phyloP scores from a whole-genome alignment of 2,329 filamentous ascomycete genomes.

The Alternaria viburni region DNA sequence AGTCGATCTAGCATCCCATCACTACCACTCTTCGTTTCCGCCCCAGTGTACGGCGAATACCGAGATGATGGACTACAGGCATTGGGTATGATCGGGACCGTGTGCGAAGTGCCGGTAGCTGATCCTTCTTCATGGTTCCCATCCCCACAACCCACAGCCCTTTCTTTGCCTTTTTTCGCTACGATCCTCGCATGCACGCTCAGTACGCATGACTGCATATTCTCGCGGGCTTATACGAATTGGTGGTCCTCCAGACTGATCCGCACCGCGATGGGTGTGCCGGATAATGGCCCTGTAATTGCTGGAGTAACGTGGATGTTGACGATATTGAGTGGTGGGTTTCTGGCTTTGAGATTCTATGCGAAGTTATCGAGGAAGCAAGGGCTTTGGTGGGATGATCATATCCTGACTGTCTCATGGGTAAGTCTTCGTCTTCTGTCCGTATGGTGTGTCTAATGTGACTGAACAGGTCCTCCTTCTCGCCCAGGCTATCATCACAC shows the following conservation, averaged over 20 bases:
- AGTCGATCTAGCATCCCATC: conserved; percentile 1
- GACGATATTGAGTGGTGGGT: conserved; percentile 25
- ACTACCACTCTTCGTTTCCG: background rate
- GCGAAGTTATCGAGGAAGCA: conserved; percentile 34
- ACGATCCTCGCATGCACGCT: background rate
- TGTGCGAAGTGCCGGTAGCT: background rate
- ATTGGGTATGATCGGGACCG: background rate
- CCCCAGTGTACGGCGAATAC: background rate
- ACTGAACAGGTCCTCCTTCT: conserved; percentile 28
- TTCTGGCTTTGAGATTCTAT: conserved; percentile 34
- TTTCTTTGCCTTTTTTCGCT: background rate
- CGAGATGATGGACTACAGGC: background rate
- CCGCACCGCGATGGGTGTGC: conserved; percentile 14
- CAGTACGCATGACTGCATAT: background rate
- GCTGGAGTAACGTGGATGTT: conserved; percentile 35
- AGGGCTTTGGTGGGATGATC: conserved; percentile 39
- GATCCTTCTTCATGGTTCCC: conserved; percentile 2
- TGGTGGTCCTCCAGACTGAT: conserved; percentile 3
- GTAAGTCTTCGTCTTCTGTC: conserved; percentile 7
- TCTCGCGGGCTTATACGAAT: background rate
- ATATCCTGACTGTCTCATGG: conserved; percentile 35
- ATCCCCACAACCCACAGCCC: background rate
- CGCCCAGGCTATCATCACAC: conserved; percentile 25
- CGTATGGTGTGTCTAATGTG: background rate
- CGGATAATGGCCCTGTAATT: conserved; percentile 33